Conservation (phyloP, 331 rosid species). For the Telfairia occidentalis region DNA sequence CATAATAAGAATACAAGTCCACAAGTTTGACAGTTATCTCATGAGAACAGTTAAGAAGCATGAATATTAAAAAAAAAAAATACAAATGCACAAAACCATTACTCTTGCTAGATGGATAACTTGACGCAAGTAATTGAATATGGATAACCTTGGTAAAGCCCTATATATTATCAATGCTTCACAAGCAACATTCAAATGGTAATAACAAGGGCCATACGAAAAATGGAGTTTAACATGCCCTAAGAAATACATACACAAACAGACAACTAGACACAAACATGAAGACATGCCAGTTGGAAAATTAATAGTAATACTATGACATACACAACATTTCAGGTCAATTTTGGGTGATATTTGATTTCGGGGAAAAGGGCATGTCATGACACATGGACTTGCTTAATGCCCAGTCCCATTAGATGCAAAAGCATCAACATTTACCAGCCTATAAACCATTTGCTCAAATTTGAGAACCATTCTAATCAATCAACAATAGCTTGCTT, state of each 20-base stretch:
- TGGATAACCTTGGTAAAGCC: neutral
- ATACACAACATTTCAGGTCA: neutral
- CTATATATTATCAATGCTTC: neutral
- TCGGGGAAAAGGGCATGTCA: neutral
- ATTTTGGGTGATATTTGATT: neutral
- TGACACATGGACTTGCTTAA: neutral
- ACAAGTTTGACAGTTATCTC: too few relatives aligned
- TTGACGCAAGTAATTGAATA: neutral
- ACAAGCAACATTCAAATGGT: too few relatives aligned
- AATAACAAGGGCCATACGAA: too few relatives aligned
- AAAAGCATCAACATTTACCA: neutral
- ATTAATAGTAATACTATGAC: neutral
- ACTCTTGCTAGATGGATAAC: neutral
- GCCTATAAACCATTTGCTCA: neutral
- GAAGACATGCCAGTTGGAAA: neutral
- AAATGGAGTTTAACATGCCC: neutral
- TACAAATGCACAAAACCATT: too few relatives aligned
- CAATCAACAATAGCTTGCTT: neutral
- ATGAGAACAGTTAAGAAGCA: too few relatives aligned
- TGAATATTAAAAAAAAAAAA: too few relatives aligned
- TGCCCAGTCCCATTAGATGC: neutral
- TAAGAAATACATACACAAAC: neutral
- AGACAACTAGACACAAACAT: neutral
- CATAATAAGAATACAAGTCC: neutral
- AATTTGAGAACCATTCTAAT: neutral